Evolutionary conservation across 1,139 yeast species (phyloP), one percentile per base, ranked within the genome.

Genomic region (Arxiozyma telluris): DNA sequence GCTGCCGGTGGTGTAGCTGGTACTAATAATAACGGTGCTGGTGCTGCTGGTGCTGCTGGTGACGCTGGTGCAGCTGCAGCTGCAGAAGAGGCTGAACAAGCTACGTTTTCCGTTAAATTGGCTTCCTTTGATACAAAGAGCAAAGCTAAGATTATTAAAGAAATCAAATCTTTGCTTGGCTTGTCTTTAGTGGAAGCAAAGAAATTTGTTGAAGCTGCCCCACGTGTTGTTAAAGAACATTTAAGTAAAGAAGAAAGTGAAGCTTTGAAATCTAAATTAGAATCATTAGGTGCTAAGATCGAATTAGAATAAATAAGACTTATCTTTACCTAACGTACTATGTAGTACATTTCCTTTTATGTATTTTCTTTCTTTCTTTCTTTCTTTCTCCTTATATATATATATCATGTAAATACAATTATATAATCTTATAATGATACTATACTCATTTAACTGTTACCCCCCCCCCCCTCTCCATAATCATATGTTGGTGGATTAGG

Each of bases 151-250:
- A 82, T 93, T 70, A 94, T 93, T 72, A 93, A 93, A 78, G 98
- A 93, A 76, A 96, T 93, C 64, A 93, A 93, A 79, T 80, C 87
- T 58, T 77, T 93, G 71, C 79, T 93, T 67, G 97, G 97, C 11
- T 79, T 93, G 68, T 89, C 96, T 20, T 80, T 93, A 64, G 98
- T 93, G 58, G 98, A 93, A 71, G 88, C 97, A 58, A 94, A 93
- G 83, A 93, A 93, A 77, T 88, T 93, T 63, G 99, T 94, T 57
- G 99, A 93, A 76, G 76, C 91, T 66, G 98, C 98, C 58, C 99
- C 99, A 64, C 93, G 93, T 79, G 78, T 87, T 50, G 79, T 73
- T 55, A 73, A 73, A 61, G 87, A 82, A 55, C 82, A 82, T 61
- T 83, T 82, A 53, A 81, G 84, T 59, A 82, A 82, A 72, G 87